Evolutionary conservation across 202 grass and related monocot genomes (phyloP).

Genomic region (Tripidium arundinaceum): DNA sequence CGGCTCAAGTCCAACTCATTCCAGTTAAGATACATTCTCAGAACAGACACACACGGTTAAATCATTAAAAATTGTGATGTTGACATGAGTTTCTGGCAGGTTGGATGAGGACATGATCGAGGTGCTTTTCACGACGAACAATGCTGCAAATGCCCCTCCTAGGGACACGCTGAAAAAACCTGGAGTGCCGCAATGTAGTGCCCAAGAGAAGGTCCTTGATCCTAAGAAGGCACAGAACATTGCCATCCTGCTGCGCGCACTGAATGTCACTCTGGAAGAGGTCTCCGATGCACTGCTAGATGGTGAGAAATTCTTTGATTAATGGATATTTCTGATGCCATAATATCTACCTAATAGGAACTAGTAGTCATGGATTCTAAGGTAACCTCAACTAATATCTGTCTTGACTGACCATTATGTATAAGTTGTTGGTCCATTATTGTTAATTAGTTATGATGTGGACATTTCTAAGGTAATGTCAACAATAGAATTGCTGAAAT

Average conservation of each 20-base stretch:
- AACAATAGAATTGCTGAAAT: constrained; percentile 11
- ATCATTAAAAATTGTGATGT: background rate
- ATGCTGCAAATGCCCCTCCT: constrained; percentile 20
- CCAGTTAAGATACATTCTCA: constrained; percentile 57
- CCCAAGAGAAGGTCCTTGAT: constrained; percentile 80
- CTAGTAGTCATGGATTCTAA: too few relatives aligned
- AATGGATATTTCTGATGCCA: too few relatives aligned
- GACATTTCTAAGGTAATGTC: background rate
- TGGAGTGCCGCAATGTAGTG: constrained; percentile 38
- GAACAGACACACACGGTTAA: background rate
- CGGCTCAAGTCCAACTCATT: constrained; percentile 79
- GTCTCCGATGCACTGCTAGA: constrained; percentile 68
- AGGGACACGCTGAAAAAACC: constrained; percentile 40
- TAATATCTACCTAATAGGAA: too few relatives aligned
- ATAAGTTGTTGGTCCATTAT: background rate
- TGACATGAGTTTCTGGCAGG: constrained; percentile 28
- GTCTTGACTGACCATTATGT: background rate
- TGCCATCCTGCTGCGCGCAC: constrained; percentile 82
- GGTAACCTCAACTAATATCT: too few relatives aligned
- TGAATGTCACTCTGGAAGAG: constrained; percentile 87
- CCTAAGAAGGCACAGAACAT: constrained; percentile 94
- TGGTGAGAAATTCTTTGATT: constrained; percentile 33
- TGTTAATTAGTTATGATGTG: background rate
- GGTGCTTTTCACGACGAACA: constrained; percentile 73
- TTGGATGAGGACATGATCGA: constrained; percentile 97